Base-by-base conservation (phyloP, 108 stramenopile species). In the Ochromonas danica region DNA sequence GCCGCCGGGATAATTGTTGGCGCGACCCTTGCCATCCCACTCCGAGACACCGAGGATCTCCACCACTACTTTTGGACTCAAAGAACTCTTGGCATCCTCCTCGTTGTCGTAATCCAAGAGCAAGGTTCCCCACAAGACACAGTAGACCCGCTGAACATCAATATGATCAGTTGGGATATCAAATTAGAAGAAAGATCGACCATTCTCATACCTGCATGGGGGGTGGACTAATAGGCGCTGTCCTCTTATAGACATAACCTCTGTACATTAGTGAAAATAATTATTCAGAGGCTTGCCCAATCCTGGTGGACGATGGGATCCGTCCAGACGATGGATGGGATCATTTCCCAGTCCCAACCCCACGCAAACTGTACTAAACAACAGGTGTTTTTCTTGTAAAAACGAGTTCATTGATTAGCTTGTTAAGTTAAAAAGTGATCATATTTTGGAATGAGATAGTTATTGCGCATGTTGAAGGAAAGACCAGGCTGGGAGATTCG, bases 1-100 rank as follows among this genome's bases (percentile, higher is more conserved):
- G 31, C 72, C 72, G 6, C 3, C 17, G 3, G 72, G 72, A 33
- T 75, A 75, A 42, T 60, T 3, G 27, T 45, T 60, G 31, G 43
- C 51, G 43, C 72, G 72, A 33, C 72, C 72, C 41, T 75, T 60
- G 14, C 72, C 72, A 60, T 75, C 72, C 72, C 72, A 75, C 40
- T 75, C 51, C 6, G 72, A 75, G 6, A 75, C 72, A 33, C 72
- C 72, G 10, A 75, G 27, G 36, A 75, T 27, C 40, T 75, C 72
- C 36, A 42, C 40, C 3, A 75, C 51, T 10, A 33, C 22, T 75
- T 75, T 75, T 14, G 72, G 72, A 27, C 27, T 42, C 27, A 75
- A 14, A 27, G 31, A 33, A 45, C 10, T 57, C 43, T 75, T 75
- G 31, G 72, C 72, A 10, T 75, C 72, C 6, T 75, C 72, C 31